phyloP scores from a whole-genome alignment of 176 grass and related monocot genomes.

The Musa schizocarpa region DNA sequence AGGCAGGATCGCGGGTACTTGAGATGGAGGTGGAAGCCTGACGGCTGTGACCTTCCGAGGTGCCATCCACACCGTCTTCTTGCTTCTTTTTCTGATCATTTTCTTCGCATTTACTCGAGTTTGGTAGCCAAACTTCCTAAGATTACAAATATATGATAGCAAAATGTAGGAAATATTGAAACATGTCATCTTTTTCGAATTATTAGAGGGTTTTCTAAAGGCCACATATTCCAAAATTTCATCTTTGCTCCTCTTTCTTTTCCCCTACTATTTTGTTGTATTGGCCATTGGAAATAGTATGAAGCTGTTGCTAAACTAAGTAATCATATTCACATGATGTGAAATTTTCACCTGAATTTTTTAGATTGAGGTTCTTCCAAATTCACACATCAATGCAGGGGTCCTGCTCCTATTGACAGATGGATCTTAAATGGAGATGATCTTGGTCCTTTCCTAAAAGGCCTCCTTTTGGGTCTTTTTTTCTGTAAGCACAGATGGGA shows the following conservation, averaged over 20 bases:
- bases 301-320: too few relatives aligned
- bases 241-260: neutral
- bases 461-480: neutral
- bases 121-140: neutral
- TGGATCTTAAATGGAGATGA: neutral
- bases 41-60: slow-evolving; percentile 57
- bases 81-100: neutral
- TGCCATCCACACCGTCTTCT: slow-evolving; percentile 5
- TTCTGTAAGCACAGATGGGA: neutral
- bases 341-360: neutral
- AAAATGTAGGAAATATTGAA: neutral
- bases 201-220: too few relatives aligned
- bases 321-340: neutral
- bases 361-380: neutral
- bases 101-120: neutral
- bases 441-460: neutral
- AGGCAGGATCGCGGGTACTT: slow-evolving; percentile 49
- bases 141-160: too few relatives aligned
- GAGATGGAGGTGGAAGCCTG: slow-evolving; percentile 80
- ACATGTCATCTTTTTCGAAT: neutral
- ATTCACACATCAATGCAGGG: neutral
- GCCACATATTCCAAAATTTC: neutral
- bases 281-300: too few relatives aligned
- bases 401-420: neutral
- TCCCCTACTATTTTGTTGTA: neutral